Conservation (phyloP, 768 basidiomycete species). For the Tulasnella sp. region DNA sequence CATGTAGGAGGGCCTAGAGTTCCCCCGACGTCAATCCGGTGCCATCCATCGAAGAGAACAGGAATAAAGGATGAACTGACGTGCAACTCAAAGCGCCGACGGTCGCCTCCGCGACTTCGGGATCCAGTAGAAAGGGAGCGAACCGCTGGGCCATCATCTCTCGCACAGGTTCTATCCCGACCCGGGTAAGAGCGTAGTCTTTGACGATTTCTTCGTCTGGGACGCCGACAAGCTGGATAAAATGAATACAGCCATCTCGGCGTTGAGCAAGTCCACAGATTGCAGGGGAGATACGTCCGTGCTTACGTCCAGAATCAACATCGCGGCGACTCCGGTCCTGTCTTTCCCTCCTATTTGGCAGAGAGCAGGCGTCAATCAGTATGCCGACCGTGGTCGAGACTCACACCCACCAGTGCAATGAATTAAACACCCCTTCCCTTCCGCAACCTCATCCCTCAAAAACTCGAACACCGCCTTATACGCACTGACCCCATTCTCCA, state of each 20-base stretch:
- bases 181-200: slow-evolving; percentile 76
- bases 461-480: slow-evolving; percentile 75
- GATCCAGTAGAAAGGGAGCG: slow-evolving; percentile 39
- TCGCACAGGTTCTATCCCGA: slow-evolving; percentile 79
- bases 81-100: slow-evolving; percentile 71
- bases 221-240: slow-evolving; percentile 68
- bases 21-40: not conserved
- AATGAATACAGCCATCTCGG: not conserved
- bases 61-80: not conserved
- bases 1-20: slow-evolving; percentile 71
- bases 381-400: not conserved
- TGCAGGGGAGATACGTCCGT: not conserved
- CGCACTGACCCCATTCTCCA: slow-evolving; percentile 69
- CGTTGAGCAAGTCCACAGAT: too few species aligned
- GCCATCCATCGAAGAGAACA: not conserved
- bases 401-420: slow-evolving; percentile 65
- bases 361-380: not conserved
- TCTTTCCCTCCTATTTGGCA: slow-evolving; percentile 69
- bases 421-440: slow-evolving; percentile 66
- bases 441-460: slow-evolving; percentile 61
- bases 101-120: slow-evolving; percentile 71
- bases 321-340: slow-evolving; percentile 55
- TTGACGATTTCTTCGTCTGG: slow-evolving; percentile 63
- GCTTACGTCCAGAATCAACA: slow-evolving; percentile 31
- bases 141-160: slow-evolving; percentile 60